Evolutionary conservation across 495 filamentous ascomycete genomes (phyloP).

Genomic region (Astrocystis sublimbata): DNA sequence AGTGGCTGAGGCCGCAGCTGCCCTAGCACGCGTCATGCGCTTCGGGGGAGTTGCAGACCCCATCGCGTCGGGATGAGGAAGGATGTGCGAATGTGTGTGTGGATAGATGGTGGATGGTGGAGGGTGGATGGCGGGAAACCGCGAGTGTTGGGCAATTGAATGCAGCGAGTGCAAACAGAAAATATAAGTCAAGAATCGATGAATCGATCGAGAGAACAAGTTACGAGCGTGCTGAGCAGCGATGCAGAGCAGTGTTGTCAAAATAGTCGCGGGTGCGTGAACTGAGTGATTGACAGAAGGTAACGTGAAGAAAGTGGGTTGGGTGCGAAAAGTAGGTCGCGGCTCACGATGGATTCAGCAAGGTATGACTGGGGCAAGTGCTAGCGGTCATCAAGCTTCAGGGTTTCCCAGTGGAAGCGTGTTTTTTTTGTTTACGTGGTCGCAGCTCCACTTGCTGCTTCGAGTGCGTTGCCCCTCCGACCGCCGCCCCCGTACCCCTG

Average conservation of each 20-base stretch:
- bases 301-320: conserved; percentile 16
- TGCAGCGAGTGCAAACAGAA: too few species aligned
- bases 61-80: conserved; percentile 23
- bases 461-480: conserved; percentile 29
- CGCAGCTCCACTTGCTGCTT: conserved; percentile 25
- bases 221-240: background rate
- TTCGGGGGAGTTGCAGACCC: conserved; percentile 54
- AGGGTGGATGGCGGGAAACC: conserved; percentile 5
- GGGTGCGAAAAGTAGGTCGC: conserved; percentile 5
- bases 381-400: too few species aligned
- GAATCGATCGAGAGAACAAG: background rate
- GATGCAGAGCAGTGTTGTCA: too few species aligned
- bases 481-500: background rate
- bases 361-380: conserved; percentile 17
- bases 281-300: conserved; percentile 8
- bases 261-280: background rate
- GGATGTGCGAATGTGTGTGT: background rate
- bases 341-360: conserved; percentile 12
- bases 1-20: conserved; percentile 40
- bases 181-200: too few species aligned
- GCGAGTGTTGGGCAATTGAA: too few species aligned
- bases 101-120: too few species aligned
- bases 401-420: conserved; percentile 25
- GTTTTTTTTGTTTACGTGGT: conserved; percentile 37
- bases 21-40: conserved; percentile 60